Conservation (phyloP, 176 grass and related monocot genomes). For the Otatea glauca region DNA sequence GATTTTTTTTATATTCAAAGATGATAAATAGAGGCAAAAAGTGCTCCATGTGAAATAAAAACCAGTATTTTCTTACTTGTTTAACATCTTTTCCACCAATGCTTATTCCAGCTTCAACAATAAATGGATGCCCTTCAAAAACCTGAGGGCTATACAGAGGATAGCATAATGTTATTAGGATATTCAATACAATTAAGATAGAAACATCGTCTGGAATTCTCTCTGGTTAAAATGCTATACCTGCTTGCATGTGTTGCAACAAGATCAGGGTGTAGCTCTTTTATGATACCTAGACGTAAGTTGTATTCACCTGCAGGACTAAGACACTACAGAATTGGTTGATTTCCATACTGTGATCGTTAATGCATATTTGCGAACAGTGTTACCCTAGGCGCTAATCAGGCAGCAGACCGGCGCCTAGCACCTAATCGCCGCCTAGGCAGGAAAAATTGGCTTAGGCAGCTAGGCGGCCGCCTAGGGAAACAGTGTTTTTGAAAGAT, state of each 20-base stretch:
- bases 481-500: too few relatives aligned
- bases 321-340: constrained; percentile 79
- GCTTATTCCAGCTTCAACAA: constrained; percentile 98
- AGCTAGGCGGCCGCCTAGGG: too few relatives aligned
- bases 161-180: constrained; percentile 15
- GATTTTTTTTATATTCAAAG: not conserved
- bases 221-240: constrained; percentile 47
- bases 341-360: constrained; percentile 36
- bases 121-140: constrained; percentile 99
- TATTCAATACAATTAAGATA: constrained; percentile 28
- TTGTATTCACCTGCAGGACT: constrained; percentile 99
- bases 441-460: too few relatives aligned
- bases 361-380: constrained; percentile 13
- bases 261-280: constrained; percentile 94
- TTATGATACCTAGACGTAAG: constrained; percentile 94
- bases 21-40: constrained; percentile 12
- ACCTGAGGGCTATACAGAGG: constrained; percentile 74
- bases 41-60: constrained; percentile 18
- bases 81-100: constrained; percentile 96
- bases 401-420: too few relatives aligned
- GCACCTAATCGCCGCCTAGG: too few relatives aligned
- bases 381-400: too few relatives aligned
- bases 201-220: constrained; percentile 1
- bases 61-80: constrained; percentile 57
- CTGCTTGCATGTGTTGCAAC: constrained; percentile 96